phyloP scores from a whole-genome alignment of 2,329 filamentous ascomycete species.

The Phaeomoniella chlamydospora region DNA sequence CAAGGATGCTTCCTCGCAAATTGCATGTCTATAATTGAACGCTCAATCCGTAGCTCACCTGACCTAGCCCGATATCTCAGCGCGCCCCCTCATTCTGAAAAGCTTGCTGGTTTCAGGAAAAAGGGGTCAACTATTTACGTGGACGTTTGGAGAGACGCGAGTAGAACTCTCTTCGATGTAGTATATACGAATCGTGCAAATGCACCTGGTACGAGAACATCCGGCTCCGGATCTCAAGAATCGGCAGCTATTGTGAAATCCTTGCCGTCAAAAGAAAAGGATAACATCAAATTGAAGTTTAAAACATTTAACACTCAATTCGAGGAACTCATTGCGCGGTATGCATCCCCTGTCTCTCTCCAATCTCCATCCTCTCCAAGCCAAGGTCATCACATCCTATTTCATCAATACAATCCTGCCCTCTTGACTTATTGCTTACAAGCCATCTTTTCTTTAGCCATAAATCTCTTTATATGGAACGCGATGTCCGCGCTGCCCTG shows the following conservation, averaged over 20 bases:
- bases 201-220: conserved; percentile 11
- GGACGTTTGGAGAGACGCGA: conserved; percentile 78
- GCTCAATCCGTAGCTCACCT: conserved; percentile 60
- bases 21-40: conserved; percentile 68
- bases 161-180: conserved; percentile 71
- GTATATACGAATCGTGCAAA: conserved; percentile 68
- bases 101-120: conserved; percentile 76
- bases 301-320: conserved; percentile 79
- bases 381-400: too few relatives aligned
- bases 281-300: conserved; percentile 94
- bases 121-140: conserved; percentile 70
- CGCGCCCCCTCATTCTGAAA: conserved; percentile 43
- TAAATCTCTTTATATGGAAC: conserved; percentile 77
- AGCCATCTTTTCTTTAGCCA: conserved; percentile 38
- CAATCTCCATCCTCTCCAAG: neutral
- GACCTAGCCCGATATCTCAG: conserved; percentile 60
- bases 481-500: conserved; percentile 69
- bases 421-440: too few relatives aligned
- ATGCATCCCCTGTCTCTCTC: neutral
- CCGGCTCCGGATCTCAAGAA: conserved; percentile 50
- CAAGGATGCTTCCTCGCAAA: conserved; percentile 88
- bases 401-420: too few relatives aligned
- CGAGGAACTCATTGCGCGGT: conserved; percentile 65
- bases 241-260: conserved; percentile 73
- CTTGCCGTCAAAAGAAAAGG: conserved; percentile 79